These are phyloP conservation scores for Diospyros kaki DNA, from an alignment of 148 eudicot genomes.

Conservation along the genomic window DNA sequence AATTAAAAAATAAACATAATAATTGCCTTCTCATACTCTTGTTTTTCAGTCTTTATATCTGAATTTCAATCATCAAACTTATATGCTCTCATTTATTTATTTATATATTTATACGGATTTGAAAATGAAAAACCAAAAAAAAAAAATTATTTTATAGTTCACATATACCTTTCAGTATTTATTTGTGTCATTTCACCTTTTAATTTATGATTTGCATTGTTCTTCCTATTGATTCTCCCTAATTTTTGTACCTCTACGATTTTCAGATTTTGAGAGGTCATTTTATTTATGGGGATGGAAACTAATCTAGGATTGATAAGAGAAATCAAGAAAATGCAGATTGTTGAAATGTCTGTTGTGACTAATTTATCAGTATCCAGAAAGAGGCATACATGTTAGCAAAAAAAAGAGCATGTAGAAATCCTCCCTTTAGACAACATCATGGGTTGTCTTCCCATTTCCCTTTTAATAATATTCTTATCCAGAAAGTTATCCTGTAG, in stretches of 20 bases:
- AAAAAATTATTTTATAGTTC: background rate
- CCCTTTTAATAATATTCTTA: too few species aligned
- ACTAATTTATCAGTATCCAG: too few species aligned
- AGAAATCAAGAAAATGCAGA: too few species aligned
- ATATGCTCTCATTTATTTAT: background rate
- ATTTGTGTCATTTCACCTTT: slow-evolving; percentile 1
- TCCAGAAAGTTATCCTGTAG: too few species aligned
- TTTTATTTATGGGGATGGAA: too few species aligned
- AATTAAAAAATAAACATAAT: background rate
- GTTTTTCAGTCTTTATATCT: background rate
- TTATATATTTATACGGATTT: background rate
- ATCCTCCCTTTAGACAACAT: too few species aligned
- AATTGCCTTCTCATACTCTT: background rate
- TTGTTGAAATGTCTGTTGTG: too few species aligned
- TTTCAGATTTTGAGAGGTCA: too few species aligned
- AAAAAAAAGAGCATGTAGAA: too few species aligned
- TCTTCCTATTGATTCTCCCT: background rate
- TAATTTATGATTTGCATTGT: background rate
- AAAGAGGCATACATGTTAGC: too few species aligned
- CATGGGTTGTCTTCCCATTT: too few species aligned
- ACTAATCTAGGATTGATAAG: too few species aligned
- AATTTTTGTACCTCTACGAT: background rate
- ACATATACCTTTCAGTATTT: background rate
- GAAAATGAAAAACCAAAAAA: background rate
- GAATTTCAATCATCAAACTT: background rate